A percentile compares a stretch with the other conserved stretches of the same genome.
Conservation (phyloP, 2,329 filamentous ascomycete genomes). For the Parafenestella ontariensis region DNA sequence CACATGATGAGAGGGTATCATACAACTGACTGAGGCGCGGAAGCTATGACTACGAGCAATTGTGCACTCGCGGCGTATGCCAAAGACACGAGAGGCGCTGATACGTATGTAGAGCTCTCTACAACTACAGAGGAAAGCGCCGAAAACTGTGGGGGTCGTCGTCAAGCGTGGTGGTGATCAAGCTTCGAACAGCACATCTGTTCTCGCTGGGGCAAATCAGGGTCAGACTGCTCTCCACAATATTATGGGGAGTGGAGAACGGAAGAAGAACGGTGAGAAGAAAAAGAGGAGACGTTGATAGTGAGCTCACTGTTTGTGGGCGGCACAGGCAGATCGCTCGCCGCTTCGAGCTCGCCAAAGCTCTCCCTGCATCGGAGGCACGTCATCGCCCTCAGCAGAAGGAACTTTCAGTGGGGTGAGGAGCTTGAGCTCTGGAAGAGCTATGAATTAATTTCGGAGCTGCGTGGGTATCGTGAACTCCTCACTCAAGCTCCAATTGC, state of each 20-base stretch:
- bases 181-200: not conserved
- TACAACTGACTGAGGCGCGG: not conserved
- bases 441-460: slow-evolving; percentile 12
- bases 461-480: slow-evolving; percentile 14
- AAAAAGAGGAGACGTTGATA: slow-evolving; percentile 29
- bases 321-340: slow-evolving; percentile 13
- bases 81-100: not conserved
- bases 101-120: not conserved
- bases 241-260: slow-evolving; percentile 25
- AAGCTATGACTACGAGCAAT: not conserved
- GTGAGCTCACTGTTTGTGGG: slow-evolving; percentile 10
- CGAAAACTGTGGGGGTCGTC: not conserved
- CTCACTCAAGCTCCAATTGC: slow-evolving; percentile 6
- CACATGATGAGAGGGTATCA: not conserved
- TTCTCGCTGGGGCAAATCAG: not conserved
- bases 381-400: slow-evolving; percentile 32
- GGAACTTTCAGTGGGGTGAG: slow-evolving; percentile 22
- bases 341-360: slow-evolving; percentile 23
- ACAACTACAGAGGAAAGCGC: not conserved
- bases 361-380: slow-evolving; percentile 30
- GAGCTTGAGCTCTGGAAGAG: slow-evolving; percentile 22
- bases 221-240: slow-evolving; percentile 17
- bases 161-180: not conserved
- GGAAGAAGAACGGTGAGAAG: slow-evolving; percentile 20
- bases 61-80: not conserved